A percentile compares a stretch with the other conserved stretches of the same genome.
These are phyloP conservation scores for Boletus smithii DNA, from an alignment of 1,284 basidiomycete species.

Conservation along the genomic window DNA sequence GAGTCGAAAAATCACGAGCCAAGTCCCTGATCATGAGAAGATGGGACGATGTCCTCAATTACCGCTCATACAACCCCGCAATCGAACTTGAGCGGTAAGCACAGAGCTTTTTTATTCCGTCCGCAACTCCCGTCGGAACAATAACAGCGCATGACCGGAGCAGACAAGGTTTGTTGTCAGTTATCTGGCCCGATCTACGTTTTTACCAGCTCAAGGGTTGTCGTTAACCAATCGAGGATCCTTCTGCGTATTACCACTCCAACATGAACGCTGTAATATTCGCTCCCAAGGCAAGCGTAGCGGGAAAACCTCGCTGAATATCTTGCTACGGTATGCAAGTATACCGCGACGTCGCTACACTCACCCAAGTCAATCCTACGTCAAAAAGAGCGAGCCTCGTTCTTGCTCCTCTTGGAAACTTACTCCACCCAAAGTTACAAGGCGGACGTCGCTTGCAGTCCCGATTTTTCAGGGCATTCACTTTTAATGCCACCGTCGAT, in stretches of 20 bases:
- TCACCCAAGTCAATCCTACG: background rate
- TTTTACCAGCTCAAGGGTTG: background rate
- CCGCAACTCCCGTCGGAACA: conserved; percentile 20
- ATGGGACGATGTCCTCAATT: background rate
- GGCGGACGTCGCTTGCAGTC: background rate
- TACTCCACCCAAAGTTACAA: conserved; percentile 4
- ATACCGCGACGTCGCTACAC: background rate
- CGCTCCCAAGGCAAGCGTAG: conserved; percentile 1
- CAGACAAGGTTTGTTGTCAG: background rate
- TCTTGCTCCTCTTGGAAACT: background rate
- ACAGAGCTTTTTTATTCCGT: background rate
- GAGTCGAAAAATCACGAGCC: conserved; percentile 18
- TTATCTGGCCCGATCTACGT: background rate
- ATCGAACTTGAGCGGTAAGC: background rate
- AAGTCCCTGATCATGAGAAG: conserved; percentile 9
- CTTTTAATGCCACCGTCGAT: conserved; percentile 1
- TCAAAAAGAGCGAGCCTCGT: background rate
- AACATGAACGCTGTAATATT: background rate
- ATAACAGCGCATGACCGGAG: background rate
- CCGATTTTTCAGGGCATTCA: background rate
- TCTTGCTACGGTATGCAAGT: background rate
- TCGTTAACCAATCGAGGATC: conserved; percentile 3
- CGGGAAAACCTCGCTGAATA: background rate
- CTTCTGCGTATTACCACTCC: background rate
- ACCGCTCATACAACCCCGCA: background rate